These are phyloP conservation scores for Cercospora zeina DNA, from an alignment of 2,329 filamentous ascomycete species.

Conservation along the genomic window DNA sequence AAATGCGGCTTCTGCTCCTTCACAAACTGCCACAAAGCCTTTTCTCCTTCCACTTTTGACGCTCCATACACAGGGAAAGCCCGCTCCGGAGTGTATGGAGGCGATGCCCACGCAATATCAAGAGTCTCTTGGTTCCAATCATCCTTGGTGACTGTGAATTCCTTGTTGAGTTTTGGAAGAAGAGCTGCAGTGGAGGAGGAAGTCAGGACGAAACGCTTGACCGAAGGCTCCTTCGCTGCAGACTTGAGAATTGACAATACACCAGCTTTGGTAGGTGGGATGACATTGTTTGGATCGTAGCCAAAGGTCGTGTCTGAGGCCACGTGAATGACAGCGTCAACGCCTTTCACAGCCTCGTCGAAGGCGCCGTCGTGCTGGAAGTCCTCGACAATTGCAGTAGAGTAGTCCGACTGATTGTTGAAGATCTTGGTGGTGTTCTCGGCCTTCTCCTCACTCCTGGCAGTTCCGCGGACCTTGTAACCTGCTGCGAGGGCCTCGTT, in stretches of 20 bases:
- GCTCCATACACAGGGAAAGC: conserved; percentile 47
- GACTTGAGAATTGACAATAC: conserved; percentile 42
- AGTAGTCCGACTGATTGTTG: conserved; percentile 29
- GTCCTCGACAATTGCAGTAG: conserved; percentile 28
- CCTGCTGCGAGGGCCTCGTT: conserved; percentile 35
- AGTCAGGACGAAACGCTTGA: conserved; percentile 50
- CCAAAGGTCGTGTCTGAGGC: conserved; percentile 48
- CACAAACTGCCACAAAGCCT: conserved; percentile 51
- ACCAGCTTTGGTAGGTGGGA: conserved; percentile 43
- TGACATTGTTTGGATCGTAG: conserved; percentile 46
- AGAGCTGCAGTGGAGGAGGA: conserved; percentile 45
- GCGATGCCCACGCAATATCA: conserved; percentile 40
- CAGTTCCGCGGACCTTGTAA: conserved; percentile 38
- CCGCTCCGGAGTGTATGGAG: conserved; percentile 31
- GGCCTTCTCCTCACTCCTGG: conserved; percentile 29
- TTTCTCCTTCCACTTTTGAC: conserved; percentile 51
- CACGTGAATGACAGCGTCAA: conserved; percentile 49
- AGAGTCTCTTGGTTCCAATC: conserved; percentile 38
- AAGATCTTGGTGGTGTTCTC: conserved; percentile 28
- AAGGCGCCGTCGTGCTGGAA: conserved; percentile 41
- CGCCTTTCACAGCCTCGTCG: conserved; percentile 45
- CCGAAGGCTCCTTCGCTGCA: conserved; percentile 43
- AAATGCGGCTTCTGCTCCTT: conserved; percentile 49
- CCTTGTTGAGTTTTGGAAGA: conserved; percentile 41
- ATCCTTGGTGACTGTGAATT: conserved; percentile 39